Conservation (phyloP, 2,329 filamentous ascomycete species). For the Harringtonia aguacate region DNA sequence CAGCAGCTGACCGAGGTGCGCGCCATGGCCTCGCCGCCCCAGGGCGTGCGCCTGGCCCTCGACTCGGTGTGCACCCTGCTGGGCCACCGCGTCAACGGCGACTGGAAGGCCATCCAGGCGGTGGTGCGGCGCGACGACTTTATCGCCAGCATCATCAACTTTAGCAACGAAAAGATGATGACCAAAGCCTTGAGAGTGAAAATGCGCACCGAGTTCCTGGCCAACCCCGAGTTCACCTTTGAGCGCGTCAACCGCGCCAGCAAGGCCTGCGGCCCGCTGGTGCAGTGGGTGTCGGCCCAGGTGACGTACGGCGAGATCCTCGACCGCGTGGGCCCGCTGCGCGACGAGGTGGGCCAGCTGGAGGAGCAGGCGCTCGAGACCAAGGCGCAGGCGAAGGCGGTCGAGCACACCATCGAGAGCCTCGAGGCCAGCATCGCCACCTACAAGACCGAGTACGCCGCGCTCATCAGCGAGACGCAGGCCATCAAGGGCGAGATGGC, state of each 20-base stretch:
- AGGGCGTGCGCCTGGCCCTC: constrained; percentile 81
- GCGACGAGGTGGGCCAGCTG: constrained; percentile 77
- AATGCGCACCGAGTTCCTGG: constrained; percentile 89
- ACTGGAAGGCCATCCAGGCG: constrained; percentile 84
- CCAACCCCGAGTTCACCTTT: constrained; percentile 90
- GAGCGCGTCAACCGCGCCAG: constrained; percentile 93
- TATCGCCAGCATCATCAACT: constrained; percentile 94
- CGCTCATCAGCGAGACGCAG: constrained; percentile 92
- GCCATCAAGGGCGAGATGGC: constrained; percentile 97
- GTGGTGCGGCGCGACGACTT: constrained; percentile 91
- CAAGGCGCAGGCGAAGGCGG: constrained; percentile 84
- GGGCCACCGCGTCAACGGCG: constrained; percentile 73
- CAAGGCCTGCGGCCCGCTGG: constrained; percentile 91
- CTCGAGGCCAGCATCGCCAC: constrained; percentile 86
- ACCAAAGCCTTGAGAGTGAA: constrained; percentile 69
- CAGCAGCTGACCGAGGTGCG: constrained; percentile 95
- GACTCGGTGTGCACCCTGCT: constrained; percentile 95
- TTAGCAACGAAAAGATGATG: constrained; percentile 94
- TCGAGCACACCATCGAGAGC: constrained; percentile 73
- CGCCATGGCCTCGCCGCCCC: constrained; percentile 88
- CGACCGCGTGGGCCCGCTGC: constrained; percentile 83
- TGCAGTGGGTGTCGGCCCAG: constrained; percentile 95
- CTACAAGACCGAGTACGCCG: constrained; percentile 94
- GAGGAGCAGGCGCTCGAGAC: constrained; percentile 86
- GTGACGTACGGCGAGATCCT: constrained; percentile 97